These are phyloP conservation scores for Saturnispora diversa DNA, from an alignment of 805 yeast species.

Conservation along the genomic window DNA sequence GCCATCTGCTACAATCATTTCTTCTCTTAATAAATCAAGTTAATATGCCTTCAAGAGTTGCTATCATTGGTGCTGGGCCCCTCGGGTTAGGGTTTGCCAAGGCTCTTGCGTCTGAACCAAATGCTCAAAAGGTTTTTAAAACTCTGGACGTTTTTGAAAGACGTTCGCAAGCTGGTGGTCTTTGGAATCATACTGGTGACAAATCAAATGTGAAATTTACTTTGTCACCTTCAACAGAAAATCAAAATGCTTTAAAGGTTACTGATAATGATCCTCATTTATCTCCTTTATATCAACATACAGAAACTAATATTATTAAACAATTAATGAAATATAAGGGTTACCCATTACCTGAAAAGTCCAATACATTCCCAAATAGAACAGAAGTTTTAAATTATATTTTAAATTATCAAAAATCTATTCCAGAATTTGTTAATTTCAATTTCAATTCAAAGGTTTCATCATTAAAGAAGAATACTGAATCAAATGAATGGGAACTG, in stretches of 20 bases:
- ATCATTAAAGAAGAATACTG: constrained; percentile 29
- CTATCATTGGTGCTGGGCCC: constrained; percentile 32
- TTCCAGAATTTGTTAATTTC: constrained; percentile 32
- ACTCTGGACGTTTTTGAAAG: constrained; percentile 28
- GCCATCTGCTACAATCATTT: neutral
- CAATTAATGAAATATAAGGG: constrained; percentile 28
- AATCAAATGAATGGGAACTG: constrained; percentile 26
- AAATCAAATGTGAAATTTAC: constrained; percentile 21
- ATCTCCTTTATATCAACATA: constrained; percentile 30
- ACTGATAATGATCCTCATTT: constrained; percentile 17
- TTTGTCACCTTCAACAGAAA: constrained; percentile 13
- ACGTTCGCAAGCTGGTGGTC: constrained; percentile 27
- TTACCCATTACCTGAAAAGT: constrained; percentile 27
- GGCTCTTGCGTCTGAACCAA: constrained; percentile 28
- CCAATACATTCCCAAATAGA: constrained; percentile 52
- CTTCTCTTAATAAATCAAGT: neutral
- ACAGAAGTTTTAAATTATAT: constrained; percentile 56
- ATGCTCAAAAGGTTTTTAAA: constrained; percentile 17
- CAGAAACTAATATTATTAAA: constrained; percentile 30
- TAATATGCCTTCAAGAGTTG: constrained; percentile 17
- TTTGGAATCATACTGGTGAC: constrained; percentile 29
- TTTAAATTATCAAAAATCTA: constrained; percentile 41
- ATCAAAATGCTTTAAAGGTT: constrained; percentile 16
- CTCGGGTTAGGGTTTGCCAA: constrained; percentile 30
- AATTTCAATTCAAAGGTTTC: constrained; percentile 38